Evolutionary conservation across 371 early-diverging fungal genomes (phyloP).

Genomic region (Syncephalastrum monosporum): DNA sequence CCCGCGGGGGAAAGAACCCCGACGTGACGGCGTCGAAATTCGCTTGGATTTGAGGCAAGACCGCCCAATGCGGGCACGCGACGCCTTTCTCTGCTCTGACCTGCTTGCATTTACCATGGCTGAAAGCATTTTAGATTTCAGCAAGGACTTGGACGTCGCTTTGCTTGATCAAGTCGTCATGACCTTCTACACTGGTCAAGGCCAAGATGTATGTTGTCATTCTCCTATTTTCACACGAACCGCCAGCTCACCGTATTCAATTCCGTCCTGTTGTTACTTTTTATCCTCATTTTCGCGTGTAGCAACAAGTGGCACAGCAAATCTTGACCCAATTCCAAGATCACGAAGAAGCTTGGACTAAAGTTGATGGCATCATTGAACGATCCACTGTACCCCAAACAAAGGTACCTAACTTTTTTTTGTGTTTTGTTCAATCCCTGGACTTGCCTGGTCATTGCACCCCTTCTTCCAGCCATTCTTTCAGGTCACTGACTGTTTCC

Average conservation of each 20-base stretch:
- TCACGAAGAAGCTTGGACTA: conserved; percentile 96
- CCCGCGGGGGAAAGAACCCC: too few relatives aligned
- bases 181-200: conserved; percentile 69
- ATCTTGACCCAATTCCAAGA: conserved; percentile 94
- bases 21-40: conserved; percentile 82
- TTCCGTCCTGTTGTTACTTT: conserved; percentile 2
- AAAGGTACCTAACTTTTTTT: conserved; percentile 64
- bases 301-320: conserved; percentile 84
- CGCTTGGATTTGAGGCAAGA: conserved; percentile 52
- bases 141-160: conserved; percentile 81
- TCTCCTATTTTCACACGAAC: conserved; percentile 3
- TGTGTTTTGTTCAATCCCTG: conserved; percentile 1
- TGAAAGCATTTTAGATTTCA: conserved; percentile 87
- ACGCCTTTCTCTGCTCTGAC: too few relatives aligned
- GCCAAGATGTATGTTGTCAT: conserved; percentile 64
- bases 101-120: conserved; percentile 20
- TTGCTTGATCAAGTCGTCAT: conserved; percentile 90
- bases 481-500: not conserved
- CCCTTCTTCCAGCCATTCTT: conserved; percentile 6
- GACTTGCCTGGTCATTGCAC: not conserved
- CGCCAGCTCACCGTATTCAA: not conserved
- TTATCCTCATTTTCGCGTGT: conserved; percentile 18
- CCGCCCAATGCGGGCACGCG: not conserved
- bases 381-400: conserved; percentile 79
- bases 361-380: conserved; percentile 93